Conservation (phyloP, 2,329 filamentous ascomycete genomes). For the Apiospora kogelbergensis region DNA sequence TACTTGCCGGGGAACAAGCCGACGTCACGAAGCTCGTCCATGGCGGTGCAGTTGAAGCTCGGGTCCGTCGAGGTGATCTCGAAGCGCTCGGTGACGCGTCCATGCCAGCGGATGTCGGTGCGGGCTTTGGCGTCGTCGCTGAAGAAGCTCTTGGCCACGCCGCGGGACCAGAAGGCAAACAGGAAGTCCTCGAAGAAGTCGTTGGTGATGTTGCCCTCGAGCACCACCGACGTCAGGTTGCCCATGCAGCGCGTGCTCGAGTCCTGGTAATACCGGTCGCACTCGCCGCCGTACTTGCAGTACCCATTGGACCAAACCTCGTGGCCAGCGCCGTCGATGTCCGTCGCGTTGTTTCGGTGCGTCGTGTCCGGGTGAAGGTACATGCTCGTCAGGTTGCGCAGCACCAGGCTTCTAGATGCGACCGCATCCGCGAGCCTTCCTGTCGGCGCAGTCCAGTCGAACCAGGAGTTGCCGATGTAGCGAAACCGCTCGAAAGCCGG, state of each 20-base stretch:
- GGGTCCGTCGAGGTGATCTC: neutral
- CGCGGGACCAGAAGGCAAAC: neutral
- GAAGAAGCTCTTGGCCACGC: neutral
- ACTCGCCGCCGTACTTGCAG: neutral
- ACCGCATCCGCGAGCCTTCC: neutral
- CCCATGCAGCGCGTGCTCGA: neutral
- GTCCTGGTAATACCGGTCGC: neutral
- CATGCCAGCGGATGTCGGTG: neutral
- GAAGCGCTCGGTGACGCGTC: slow-evolving; percentile 3
- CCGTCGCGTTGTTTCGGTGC: neutral
- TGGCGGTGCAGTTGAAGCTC: neutral
- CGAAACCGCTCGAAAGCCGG: neutral
- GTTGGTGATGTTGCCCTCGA: slow-evolving; percentile 5
- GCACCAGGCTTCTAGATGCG: neutral
- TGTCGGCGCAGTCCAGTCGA: neutral
- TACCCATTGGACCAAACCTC: neutral
- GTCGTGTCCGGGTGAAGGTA: slow-evolving; percentile 2
- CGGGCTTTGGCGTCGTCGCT: neutral
- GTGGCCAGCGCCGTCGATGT: neutral
- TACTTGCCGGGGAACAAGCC: slow-evolving; percentile 2
- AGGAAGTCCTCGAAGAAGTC: slow-evolving; percentile 10
- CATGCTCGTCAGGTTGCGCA: neutral
- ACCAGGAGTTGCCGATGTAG: neutral
- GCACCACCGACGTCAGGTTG: neutral
- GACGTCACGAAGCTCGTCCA: slow-evolving; percentile 1